Base-by-base conservation (phyloP, 2,329 filamentous ascomycete species). In the Colletotrichum incanum region DNA sequence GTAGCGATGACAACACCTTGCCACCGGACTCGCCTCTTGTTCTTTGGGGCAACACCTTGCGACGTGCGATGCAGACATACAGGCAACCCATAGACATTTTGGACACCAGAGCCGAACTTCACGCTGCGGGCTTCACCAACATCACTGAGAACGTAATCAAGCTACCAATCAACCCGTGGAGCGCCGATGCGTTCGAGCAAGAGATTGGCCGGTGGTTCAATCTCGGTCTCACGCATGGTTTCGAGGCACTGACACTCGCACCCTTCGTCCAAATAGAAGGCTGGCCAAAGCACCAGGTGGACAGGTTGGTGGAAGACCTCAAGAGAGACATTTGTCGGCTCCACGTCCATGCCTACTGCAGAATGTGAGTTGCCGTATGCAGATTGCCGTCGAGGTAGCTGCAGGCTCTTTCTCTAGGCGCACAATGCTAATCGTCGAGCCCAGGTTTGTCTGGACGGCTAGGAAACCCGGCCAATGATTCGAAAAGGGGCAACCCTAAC, bases 171-270 rank as follows among this genome's bases (percentile, higher is more conserved):
- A 96, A 93, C 78, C 90, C 91, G 31, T 96, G 93, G 93, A 89
- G 90, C 71, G 80, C 84, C 34, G 90, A 94, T 76, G 84, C 87
- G 34, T 86, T 90, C 74, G 87, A 91, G 75, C 91, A 90, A 73
- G 88, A 92, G 55, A 87, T 95, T 65, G 94, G 93, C 39, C 87
- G 91, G 70, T 97, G 94, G 93, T 97, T 97, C 82, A 95, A 96
- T 78, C 84, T 96, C 31, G 92, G 91, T 49, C 86, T 98, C 76
- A 91, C 88, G 14, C 90, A 93, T 78, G 93, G 93, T 34, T 82
- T 97, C 61, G 90, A 94, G 76, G 91, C 92, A 16, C 85, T 97
- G 77, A 92, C 92, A 75, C 81, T 96, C 77, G 93, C 88, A 45
- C 93, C 95, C 9, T 87, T 98, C 78, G 92, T 89, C 55, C 88